Percentiles rank a stretch among this genome's conserved stretches.
These are phyloP conservation scores for Magnaporthiopsis incrustans DNA, from an alignment of 2,329 filamentous ascomycete species.

Conservation along the genomic window DNA sequence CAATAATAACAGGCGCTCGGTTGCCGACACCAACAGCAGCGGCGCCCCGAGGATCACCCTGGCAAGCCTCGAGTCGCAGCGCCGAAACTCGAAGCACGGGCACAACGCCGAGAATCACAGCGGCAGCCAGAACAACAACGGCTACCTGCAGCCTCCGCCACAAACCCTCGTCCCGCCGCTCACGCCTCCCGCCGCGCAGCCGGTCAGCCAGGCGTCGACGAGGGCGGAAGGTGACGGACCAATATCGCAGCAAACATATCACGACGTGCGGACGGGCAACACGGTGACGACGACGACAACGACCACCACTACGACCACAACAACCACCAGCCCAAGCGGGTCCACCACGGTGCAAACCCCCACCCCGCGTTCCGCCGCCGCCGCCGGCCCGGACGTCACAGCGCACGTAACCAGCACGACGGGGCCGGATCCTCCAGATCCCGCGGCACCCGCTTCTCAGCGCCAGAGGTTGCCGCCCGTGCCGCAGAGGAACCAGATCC, in stretches of 20 bases:
- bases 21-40: not conserved
- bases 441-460: not conserved
- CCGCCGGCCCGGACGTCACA: not conserved
- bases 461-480: not conserved
- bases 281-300: conserved; percentile 5
- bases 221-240: not conserved
- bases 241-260: conserved; percentile 3
- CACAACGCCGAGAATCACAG: not conserved
- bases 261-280: conserved; percentile 4
- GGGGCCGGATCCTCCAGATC: conserved; percentile 1
- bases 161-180: conserved; percentile 2
- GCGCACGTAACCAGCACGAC: conserved; percentile 1
- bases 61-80: not conserved
- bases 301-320: conserved; percentile 1
- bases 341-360: conserved; percentile 7
- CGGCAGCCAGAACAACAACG: not conserved
- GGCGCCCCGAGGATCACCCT: conserved; percentile 1
- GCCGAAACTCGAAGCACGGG: not conserved
- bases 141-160: not conserved
- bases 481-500: conserved; percentile 3
- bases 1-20: not conserved
- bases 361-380: not conserved
- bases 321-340: conserved; percentile 4
- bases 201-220: not conserved
- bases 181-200: conserved; percentile 2